Percentiles rank a stretch among this genome's conserved stretches.
Conservation (phyloP, 2,329 filamentous ascomycete genomes). For the Apiospora sp. region DNA sequence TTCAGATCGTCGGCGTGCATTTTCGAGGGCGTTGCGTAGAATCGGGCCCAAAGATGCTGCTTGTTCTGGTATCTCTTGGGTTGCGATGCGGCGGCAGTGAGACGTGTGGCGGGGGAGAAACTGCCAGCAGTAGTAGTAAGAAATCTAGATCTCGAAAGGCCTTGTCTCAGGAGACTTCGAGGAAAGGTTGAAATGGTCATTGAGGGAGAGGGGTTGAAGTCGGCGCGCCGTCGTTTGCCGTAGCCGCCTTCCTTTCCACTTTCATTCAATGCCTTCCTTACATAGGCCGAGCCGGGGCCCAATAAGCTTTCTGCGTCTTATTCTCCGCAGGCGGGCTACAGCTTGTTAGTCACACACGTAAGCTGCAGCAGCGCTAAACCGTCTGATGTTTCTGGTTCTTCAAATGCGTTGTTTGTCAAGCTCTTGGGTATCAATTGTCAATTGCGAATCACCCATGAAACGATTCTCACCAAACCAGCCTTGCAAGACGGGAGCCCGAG, state of each 20-base stretch:
- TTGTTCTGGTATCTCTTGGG: slow-evolving; percentile 9
- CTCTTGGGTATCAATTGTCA: slow-evolving; percentile 3
- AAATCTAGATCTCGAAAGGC: slow-evolving; percentile 19
- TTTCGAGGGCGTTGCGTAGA: slow-evolving; percentile 36
- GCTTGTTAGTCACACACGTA: slow-evolving; percentile 4
- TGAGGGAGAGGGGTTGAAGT: slow-evolving; percentile 1
- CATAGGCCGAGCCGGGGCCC: slow-evolving; percentile 11
- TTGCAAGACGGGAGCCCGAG: neutral
- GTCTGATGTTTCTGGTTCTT: slow-evolving; percentile 1
- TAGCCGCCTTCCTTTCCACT: slow-evolving; percentile 18
- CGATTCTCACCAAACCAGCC: neutral
- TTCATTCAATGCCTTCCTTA: slow-evolving; percentile 4
- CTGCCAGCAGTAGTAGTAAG: slow-evolving; percentile 15
- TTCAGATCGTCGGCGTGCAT: slow-evolving; percentile 69
- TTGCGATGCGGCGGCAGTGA: slow-evolving; percentile 7
- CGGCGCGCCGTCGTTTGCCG: slow-evolving; percentile 18
- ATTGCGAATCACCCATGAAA: slow-evolving; percentile 10
- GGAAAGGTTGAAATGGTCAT: slow-evolving; percentile 6
- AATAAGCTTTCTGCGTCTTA: slow-evolving; percentile 17
- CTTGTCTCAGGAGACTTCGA: slow-evolving; percentile 21
- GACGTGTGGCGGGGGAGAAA: slow-evolving; percentile 9
- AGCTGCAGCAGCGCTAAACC: slow-evolving; percentile 16
- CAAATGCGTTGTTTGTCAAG: neutral
- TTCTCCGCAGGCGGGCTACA: slow-evolving; percentile 17
- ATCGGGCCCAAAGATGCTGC: slow-evolving; percentile 14